Evolutionary conservation across 2,329 filamentous ascomycete genomes (phyloP), one percentile per base, ranked within the genome.

Genomic region (Xylariaceae sp.): DNA sequence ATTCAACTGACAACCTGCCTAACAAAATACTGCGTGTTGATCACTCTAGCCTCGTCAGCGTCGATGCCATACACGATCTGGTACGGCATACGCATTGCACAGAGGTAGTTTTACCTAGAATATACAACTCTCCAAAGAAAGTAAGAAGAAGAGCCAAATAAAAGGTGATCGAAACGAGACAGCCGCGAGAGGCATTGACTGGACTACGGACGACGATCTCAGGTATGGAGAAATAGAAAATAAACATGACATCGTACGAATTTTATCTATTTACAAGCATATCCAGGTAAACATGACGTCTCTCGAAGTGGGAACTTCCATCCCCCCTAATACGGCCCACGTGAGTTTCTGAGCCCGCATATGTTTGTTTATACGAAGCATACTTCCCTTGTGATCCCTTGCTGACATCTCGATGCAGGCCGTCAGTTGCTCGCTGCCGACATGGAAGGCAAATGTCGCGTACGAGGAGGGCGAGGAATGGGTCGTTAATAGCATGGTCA

Each of bases 401-500:
- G 1, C 51, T 50, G 50, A 52, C 42, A 37, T 55, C 5, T 4
- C n/a, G 11, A 2, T 23, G 8, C 48, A 97, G 92, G 94, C 93
- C 65, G 90, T 97, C 65, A 97, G 93, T 74, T 93, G 97, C 48
- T 97, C 94, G 13, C 79, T 99, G 30, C 94, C 94, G 45, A 95
- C 92, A 76, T 99, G 94, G 94, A 82, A 81, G 66, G 81, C 92
- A 65, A 97, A 96, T 69, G 80, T 99, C 45, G 93, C 86, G 47
- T 99, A 99, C 71, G 94, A 99, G 74, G 92, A 99, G 74, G 93
- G 92, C 54, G 83, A 95, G 72, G 79, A 87, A 58, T 94, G 90
- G 88, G 90, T 99, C n/a, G 65, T 94, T 15, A 83, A 82, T 63
- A 88, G 87, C 71, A 88, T 99, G 92, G 82, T 84, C 65, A 95